These are phyloP conservation scores for Leishmania major DNA, from an alignment of 208 protist species.

Conservation along the genomic window DNA sequence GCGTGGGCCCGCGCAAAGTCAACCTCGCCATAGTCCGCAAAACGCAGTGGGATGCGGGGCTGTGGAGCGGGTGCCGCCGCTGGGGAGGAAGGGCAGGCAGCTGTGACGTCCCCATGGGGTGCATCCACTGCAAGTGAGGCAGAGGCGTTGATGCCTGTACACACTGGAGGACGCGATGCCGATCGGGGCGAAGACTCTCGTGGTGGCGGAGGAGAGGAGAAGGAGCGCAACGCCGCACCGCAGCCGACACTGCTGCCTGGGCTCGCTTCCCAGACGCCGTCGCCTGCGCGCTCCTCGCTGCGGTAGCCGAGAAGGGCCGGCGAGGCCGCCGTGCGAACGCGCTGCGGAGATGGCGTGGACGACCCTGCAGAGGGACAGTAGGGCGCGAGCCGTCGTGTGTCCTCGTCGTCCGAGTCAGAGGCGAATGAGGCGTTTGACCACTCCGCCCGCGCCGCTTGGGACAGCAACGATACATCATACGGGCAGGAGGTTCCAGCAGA, in stretches of 20 bases:
- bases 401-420: background rate
- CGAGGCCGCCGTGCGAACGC: background rate
- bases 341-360: slow-evolving; percentile 13
- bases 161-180: background rate
- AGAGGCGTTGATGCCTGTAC: background rate
- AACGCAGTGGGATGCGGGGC: slow-evolving; percentile 35
- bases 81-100: background rate
- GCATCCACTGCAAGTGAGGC: background rate
- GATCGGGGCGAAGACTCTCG: background rate
- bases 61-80: background rate
- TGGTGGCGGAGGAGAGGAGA: background rate
- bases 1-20: slow-evolving; percentile 61
- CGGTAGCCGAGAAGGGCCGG: slow-evolving; percentile 6
- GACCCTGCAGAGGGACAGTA: background rate
- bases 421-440: slow-evolving; percentile 18
- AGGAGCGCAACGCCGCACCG: background rate
- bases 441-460: slow-evolving; percentile 37
- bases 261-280: background rate
- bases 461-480: slow-evolving; percentile 39
- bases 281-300: slow-evolving; percentile 11
- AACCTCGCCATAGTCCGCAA: slow-evolving; percentile 39
- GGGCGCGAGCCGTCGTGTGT: background rate
- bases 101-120: background rate
- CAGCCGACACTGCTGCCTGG: background rate
- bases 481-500: slow-evolving; percentile 19